phyloP scores from a whole-genome alignment of 495 filamentous ascomycete genomes.

The Podospora conica region DNA sequence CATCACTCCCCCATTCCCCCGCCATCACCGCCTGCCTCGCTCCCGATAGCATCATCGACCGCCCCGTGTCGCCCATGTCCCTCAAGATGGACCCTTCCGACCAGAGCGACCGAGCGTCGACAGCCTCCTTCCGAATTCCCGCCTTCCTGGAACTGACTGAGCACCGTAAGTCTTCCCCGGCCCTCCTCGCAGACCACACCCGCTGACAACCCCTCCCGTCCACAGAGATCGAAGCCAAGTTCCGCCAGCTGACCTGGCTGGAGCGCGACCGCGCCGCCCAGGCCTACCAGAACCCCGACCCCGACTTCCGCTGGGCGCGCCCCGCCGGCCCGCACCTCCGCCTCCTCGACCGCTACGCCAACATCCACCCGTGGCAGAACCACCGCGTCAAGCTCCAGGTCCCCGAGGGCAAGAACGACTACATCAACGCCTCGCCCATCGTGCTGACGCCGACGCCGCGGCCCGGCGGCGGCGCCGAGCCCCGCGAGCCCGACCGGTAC shows the following conservation, averaged over 20 bases:
- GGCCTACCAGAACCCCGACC: conserved; percentile 37
- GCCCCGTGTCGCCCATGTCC: conserved; percentile 24
- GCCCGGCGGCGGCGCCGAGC: conserved; percentile 35
- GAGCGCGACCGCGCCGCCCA: conserved; percentile 51
- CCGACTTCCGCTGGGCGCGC: conserved; percentile 51
- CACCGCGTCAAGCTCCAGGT: conserved; percentile 82
- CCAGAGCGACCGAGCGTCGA: conserved; percentile 6
- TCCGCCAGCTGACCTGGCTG: conserved; percentile 56
- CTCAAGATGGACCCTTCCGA: conserved; percentile 12
- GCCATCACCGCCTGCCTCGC: conserved; percentile 19
- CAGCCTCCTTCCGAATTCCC: conserved; percentile 31
- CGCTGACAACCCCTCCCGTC: not conserved
- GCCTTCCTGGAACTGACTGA: conserved; percentile 37
- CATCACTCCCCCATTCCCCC: conserved; percentile 26
- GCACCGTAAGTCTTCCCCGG: conserved; percentile 17
- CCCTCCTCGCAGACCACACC: not conserved
- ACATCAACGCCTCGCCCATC: conserved; percentile 96
- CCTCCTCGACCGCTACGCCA: conserved; percentile 69
- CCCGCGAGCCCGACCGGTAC: conserved; percentile 38
- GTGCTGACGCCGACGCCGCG: conserved; percentile 56
- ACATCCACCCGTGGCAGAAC: conserved; percentile 79
- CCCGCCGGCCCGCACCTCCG: conserved; percentile 43
- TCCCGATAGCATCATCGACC: conserved; percentile 19
- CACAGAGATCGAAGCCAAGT: conserved; percentile 48
- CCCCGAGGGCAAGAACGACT: conserved; percentile 72